These are phyloP conservation scores for Metarhizium rileyi DNA, from an alignment of 2,329 filamentous ascomycete genomes.

Conservation along the genomic window DNA sequence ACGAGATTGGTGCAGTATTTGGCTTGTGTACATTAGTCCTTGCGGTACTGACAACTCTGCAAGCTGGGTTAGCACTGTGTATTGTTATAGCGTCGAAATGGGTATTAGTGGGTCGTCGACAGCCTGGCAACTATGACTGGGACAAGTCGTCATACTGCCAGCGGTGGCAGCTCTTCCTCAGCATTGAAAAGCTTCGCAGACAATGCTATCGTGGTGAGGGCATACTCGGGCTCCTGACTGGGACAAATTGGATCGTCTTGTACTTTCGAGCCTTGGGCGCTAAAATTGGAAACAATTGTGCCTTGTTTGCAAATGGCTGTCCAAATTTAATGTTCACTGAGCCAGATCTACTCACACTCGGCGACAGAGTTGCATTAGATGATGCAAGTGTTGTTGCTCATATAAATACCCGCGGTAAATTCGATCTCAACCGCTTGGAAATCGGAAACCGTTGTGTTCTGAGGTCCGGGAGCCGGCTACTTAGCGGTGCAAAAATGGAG, in stretches of 20 bases:
- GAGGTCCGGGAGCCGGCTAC: conserved; percentile 38
- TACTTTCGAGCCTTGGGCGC: conserved; percentile 47
- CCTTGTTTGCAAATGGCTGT: conserved; percentile 42
- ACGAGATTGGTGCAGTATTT: conserved; percentile 29
- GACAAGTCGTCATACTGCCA: conserved; percentile 47
- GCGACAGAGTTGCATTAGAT: conserved; percentile 42
- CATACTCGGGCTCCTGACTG: conserved; percentile 41
- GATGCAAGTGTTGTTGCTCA: conserved; percentile 47
- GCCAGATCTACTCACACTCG: conserved; percentile 44
- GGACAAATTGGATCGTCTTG: conserved; percentile 39
- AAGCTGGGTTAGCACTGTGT: conserved; percentile 32
- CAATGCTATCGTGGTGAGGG: conserved; percentile 40
- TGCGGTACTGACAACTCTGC: conserved; percentile 30
- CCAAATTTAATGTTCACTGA: conserved; percentile 47
- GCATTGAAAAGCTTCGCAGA: conserved; percentile 39
- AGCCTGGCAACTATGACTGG: conserved; percentile 46
- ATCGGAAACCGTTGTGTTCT: conserved; percentile 44
- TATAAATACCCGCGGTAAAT: conserved; percentile 47
- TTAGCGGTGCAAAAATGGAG: conserved; percentile 44
- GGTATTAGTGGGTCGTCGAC: conserved; percentile 38
- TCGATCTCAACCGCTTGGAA: conserved; percentile 40
- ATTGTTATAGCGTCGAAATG: conserved; percentile 40
- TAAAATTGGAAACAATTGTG: conserved; percentile 43
- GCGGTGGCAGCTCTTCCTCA: conserved; percentile 45
- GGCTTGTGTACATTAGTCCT: conserved; percentile 29